A percentile compares a stretch with the other conserved stretches of the same genome.
These are phyloP conservation scores for Plasmodium vinckei DNA, from an alignment of 169 alveolate species.

Conservation along the genomic window DNA sequence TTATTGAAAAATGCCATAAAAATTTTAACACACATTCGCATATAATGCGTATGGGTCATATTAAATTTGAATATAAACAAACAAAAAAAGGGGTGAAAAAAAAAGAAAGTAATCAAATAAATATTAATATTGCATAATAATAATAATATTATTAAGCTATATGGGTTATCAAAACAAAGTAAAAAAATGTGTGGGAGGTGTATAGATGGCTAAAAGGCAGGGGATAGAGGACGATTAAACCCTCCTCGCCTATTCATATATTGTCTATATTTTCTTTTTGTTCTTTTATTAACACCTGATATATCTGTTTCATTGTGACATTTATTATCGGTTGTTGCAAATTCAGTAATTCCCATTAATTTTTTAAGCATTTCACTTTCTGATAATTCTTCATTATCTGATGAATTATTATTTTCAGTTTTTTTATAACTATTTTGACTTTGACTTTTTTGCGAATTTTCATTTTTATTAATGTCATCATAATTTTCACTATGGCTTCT, in stretches of 20 bases:
- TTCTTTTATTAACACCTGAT: slow-evolving; percentile 88
- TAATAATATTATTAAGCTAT: too few relatives aligned
- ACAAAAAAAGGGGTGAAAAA: background rate
- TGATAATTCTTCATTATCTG: slow-evolving; percentile 47
- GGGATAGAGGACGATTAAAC: slow-evolving; percentile 93
- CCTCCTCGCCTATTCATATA: slow-evolving; percentile 96
- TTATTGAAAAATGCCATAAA: too few relatives aligned
- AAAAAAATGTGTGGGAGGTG: background rate
- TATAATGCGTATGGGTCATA: too few relatives aligned
- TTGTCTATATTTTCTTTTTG: slow-evolving; percentile 93
- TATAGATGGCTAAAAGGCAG: slow-evolving; percentile 77
- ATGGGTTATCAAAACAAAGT: too few relatives aligned
- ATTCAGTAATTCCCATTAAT: slow-evolving; percentile 88
- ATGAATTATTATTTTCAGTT: background rate
- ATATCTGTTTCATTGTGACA: slow-evolving; percentile 87
- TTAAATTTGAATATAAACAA: background rate
- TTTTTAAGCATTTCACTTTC: slow-evolving; percentile 84
- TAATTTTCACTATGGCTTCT: background rate
- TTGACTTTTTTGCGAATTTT: background rate
- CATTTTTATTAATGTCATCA: background rate
- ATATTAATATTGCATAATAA: background rate
- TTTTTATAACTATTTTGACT: background rate
- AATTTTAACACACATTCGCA: too few relatives aligned
- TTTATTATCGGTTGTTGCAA: slow-evolving; percentile 85
- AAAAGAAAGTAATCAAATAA: background rate